phyloP scores from a whole-genome alignment of 1,139 yeast species.

The Debaryomyces sp. region DNA sequence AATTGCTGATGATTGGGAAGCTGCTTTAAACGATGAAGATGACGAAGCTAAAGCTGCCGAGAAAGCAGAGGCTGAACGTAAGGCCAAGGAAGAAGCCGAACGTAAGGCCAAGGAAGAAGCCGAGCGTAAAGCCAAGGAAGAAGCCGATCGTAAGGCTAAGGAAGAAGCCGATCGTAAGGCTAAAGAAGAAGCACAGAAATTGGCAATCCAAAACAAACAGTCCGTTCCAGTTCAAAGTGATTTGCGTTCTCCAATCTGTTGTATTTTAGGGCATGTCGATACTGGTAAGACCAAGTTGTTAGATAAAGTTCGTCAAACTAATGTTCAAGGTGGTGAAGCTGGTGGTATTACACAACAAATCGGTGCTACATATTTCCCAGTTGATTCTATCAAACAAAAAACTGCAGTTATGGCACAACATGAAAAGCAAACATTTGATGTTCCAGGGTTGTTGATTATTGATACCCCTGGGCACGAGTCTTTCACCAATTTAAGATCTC shows the following conservation, averaged over 20 bases:
- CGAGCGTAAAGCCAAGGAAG: constrained; percentile 17
- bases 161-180: constrained; percentile 26
- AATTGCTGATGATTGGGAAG: constrained; percentile 23
- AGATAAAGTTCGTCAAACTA: constrained; percentile 97
- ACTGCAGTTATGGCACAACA: constrained; percentile 87
- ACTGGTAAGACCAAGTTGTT: constrained; percentile 97
- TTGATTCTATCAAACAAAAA: constrained; percentile 87
- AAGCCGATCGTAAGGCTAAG: constrained; percentile 17
- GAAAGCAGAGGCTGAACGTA: constrained; percentile 16
- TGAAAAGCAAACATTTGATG: constrained; percentile 86
- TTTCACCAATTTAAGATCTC: constrained; percentile 92
- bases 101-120: constrained; percentile 23
- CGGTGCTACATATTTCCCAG: constrained; percentile 99
- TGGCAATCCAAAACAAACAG: constrained; percentile 22
- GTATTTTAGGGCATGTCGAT: constrained; percentile 99
- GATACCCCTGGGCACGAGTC: constrained; percentile 99
- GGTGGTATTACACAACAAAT: constrained; percentile 99
- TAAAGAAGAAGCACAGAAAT: constrained; percentile 19
- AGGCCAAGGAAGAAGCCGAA: constrained; percentile 23
- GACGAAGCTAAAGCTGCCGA: constrained; percentile 18
- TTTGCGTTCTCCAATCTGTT: constrained; percentile 97
- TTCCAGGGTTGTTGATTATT: constrained; percentile 93
- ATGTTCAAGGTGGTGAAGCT: constrained; percentile 99
- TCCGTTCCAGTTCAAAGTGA: constrained; percentile 40
- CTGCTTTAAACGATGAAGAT: constrained; percentile 25